phyloP scores from a whole-genome alignment of 2,329 filamentous ascomycete genomes.

The Scleromitrula shiraiana region DNA sequence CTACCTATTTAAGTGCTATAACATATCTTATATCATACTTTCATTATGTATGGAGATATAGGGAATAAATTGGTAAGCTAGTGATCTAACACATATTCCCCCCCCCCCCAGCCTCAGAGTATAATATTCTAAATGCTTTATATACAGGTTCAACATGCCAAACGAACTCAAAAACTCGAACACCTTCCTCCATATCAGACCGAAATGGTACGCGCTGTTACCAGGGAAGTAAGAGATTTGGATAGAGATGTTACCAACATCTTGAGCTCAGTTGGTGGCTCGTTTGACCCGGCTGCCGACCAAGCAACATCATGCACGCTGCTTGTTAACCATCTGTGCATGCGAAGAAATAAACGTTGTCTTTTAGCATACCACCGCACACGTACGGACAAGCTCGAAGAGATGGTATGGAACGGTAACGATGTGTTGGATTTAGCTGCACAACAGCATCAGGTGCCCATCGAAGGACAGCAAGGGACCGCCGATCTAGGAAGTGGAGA shows the following conservation, averaged over 20 bases:
- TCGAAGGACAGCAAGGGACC: conserved; percentile 28
- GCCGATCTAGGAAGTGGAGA: conserved; percentile 36
- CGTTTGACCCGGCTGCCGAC: conserved; percentile 79
- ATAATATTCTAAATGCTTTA: conserved; percentile 5
- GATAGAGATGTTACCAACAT: conserved; percentile 76
- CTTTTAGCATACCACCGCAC: conserved; percentile 90
- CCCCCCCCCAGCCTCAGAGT: too few species aligned
- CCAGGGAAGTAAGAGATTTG: conserved; percentile 86
- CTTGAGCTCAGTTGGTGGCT: conserved; percentile 45
- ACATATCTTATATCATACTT: neutral
- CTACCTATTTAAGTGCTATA: neutral
- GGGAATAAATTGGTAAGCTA: conserved; percentile 61
- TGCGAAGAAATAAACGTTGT: conserved; percentile 94
- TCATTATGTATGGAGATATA: conserved; percentile 60
- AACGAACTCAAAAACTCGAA: conserved; percentile 79
- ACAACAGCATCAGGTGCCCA: conserved; percentile 39
- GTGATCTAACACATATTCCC: too few species aligned
- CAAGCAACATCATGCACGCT: conserved; percentile 81
- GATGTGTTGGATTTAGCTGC: conserved; percentile 68
- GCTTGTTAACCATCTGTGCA: conserved; percentile 87
- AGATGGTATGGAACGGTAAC: conserved; percentile 83
- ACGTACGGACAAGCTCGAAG: conserved; percentile 83
- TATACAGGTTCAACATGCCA: conserved; percentile 84
- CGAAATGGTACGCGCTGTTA: conserved; percentile 79
- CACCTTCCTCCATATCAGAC: conserved; percentile 88